Conservation (phyloP, 805 yeast species). For the Ogataea haglerorum region DNA sequence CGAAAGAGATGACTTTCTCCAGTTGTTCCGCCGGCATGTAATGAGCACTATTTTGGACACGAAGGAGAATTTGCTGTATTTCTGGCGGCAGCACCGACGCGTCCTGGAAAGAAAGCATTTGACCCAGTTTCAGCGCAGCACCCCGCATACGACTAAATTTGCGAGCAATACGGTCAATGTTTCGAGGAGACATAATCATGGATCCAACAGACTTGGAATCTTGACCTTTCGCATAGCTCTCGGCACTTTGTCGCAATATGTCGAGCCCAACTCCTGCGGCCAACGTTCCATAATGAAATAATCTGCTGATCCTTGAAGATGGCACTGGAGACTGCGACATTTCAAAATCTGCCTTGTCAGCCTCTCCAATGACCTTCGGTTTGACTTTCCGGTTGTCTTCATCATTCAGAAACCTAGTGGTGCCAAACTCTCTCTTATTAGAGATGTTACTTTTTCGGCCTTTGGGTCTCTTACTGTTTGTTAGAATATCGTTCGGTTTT, state of each 20-base stretch:
- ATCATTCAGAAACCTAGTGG: conserved; percentile 2
- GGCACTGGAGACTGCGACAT: conserved; percentile 75
- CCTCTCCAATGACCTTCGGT: conserved; percentile 27
- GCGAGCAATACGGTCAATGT: conserved; percentile 82
- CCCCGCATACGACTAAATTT: conserved; percentile 95
- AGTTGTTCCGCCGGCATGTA: conserved; percentile 95
- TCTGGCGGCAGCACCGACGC: conserved; percentile 79
- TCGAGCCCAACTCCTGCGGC: conserved; percentile 91
- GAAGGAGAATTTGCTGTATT: conserved; percentile 70
- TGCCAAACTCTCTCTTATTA: conserved; percentile 23
- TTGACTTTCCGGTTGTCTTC: conserved; percentile 11
- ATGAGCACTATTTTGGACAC: conserved; percentile 92
- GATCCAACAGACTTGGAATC: conserved; percentile 48
- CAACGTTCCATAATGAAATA: conserved; percentile 87
- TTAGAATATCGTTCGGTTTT: conserved; percentile 13
- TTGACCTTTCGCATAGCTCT: conserved; percentile 53
- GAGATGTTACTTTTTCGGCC: conserved; percentile 12
- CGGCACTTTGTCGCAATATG: conserved; percentile 73
- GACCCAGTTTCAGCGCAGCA: conserved; percentile 98
- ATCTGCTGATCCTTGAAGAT: conserved; percentile 76
- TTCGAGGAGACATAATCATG: conserved; percentile 71
- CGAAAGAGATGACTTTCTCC: conserved; percentile 65
- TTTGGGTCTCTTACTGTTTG: conserved; percentile 22
- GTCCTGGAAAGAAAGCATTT: conserved; percentile 93
- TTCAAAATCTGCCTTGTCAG: conserved; percentile 40